Evolutionary conservation across 1,284 basidiomycete species (phyloP).

Genomic region (Ustilago hordei): DNA sequence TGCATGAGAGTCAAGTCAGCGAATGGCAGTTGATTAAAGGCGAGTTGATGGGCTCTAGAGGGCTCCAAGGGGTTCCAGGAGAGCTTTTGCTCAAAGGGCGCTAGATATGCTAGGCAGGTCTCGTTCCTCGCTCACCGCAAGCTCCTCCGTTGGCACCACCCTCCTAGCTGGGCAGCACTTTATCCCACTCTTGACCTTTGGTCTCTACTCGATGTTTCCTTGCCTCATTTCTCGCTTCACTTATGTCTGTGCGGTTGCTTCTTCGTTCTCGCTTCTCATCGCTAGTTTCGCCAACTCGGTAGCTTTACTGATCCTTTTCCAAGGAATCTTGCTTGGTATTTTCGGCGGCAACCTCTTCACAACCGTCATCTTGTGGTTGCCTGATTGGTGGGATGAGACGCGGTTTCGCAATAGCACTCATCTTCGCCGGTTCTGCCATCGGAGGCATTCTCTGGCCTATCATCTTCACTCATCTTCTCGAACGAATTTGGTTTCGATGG

Average conservation of each 20-base stretch:
- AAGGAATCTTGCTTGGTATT: conserved; percentile 54
- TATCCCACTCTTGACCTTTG: conserved; percentile 49
- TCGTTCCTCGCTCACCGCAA: conserved; percentile 33
- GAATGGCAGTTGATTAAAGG: no score
- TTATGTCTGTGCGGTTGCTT: conserved; percentile 25
- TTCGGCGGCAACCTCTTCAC: conserved; percentile 53
- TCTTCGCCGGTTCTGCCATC: conserved; percentile 51
- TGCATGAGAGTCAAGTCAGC: no score
- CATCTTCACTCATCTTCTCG: conserved; percentile 43
- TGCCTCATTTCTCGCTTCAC: conserved; percentile 45
- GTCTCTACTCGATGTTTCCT: conserved; percentile 49
- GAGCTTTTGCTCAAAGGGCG: no score
- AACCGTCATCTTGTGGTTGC: conserved; percentile 55
- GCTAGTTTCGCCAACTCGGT: conserved; percentile 50
- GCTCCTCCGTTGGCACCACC: conserved; percentile 54
- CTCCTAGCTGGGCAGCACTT: conserved; percentile 54
- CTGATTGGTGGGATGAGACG: conserved; percentile 56
- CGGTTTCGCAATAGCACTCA: conserved; percentile 56
- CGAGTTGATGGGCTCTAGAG: no score
- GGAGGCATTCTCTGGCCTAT: conserved; percentile 61
- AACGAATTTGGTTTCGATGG: conserved; percentile 53
- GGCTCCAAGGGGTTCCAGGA: no score
- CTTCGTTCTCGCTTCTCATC: conserved; percentile 45
- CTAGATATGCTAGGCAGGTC: no score
- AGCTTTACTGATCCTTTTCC: conserved; percentile 52